Evolutionary conservation across 805 yeast genomes (phyloP), one percentile per base, ranked within the genome.

Genomic region (Starmerella gropengiesseri): DNA sequence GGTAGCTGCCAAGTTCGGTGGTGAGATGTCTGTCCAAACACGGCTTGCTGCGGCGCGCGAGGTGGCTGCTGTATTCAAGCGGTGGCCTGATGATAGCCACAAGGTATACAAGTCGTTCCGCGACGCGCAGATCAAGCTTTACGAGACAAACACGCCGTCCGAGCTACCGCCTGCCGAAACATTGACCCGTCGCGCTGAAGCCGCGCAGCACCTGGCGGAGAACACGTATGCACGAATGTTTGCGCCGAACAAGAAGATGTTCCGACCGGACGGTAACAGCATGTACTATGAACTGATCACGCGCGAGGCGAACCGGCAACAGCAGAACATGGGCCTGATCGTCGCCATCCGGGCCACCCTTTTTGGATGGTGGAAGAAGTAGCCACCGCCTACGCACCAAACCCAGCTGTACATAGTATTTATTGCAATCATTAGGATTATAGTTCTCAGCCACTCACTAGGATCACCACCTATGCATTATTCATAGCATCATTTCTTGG

Each of bases 201-300:
- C 61, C 2, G 57, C 57, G 7, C 26, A 36, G 13, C 31, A 37
- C 3, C 47, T 60, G 3, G 43, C 38, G 4, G 32, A 47, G 19
- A 47, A 59, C 38, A 28, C 33, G 13, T 46, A 52, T 27, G 26
- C 32, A 26, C 37, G 34, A 18, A 44, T 47, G 50, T 60, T 59
- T 47, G 51, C 54, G 11, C 49, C 57, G 2, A 40, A 55, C 43
- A 80, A 75, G 33, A 80, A 80, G 57, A 61, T 86, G 50, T 61
- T 74, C 54, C 68, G 61, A 51, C 96, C 96, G n/a, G 77, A 78
- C 55, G 95, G 95, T 2, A 82, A 84, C 60, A 85, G 94, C 2
- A 60, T 69, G 36, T 86, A 86, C 57, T 86, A 86, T 56, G 72
- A 69, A 31, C 70, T 91, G 55, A 67, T 86, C 41, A 51, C 79